Conservation (phyloP, 768 basidiomycete genomes). For the Tylopilus felleus region DNA sequence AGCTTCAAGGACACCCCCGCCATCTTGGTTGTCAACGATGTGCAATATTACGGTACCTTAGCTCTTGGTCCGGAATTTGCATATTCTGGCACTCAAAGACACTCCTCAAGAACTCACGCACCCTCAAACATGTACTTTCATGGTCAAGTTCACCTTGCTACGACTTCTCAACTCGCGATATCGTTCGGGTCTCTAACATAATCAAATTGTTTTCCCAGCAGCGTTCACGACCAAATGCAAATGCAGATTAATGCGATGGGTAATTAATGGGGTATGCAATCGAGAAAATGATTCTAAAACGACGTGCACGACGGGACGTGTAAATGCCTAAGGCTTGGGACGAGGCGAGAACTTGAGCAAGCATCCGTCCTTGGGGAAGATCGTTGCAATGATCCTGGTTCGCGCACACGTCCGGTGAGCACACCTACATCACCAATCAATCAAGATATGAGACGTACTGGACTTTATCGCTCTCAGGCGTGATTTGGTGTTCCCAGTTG, state of each 20-base stretch:
- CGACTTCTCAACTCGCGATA: too few species aligned
- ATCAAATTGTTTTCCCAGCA: too few species aligned
- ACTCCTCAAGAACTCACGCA: too few species aligned
- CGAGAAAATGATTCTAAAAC: not conserved
- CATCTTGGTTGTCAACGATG: too few species aligned
- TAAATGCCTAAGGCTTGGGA: conserved; percentile 19
- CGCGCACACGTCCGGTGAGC: not conserved
- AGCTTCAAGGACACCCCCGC: too few species aligned
- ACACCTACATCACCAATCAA: not conserved
- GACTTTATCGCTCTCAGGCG: conserved; percentile 73
- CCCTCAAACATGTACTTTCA: too few species aligned
- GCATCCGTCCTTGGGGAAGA: conserved; percentile 95
- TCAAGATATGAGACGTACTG: conserved; percentile 51
- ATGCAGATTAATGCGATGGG: conserved; percentile 14
- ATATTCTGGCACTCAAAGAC: too few species aligned
- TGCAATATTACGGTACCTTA: too few species aligned
- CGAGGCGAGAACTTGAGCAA: conserved; percentile 74
- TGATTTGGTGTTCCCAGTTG: conserved; percentile 86
- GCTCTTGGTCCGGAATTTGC: too few species aligned
- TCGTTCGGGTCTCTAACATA: too few species aligned
- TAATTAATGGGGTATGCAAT: conserved; percentile 1
- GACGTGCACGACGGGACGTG: not conserved
- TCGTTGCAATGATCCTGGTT: conserved; percentile 84
- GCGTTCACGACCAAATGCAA: not conserved
- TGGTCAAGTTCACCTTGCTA: too few species aligned